Base-by-base conservation (phyloP, 768 basidiomycete species). In the Tulasnella sp. region DNA sequence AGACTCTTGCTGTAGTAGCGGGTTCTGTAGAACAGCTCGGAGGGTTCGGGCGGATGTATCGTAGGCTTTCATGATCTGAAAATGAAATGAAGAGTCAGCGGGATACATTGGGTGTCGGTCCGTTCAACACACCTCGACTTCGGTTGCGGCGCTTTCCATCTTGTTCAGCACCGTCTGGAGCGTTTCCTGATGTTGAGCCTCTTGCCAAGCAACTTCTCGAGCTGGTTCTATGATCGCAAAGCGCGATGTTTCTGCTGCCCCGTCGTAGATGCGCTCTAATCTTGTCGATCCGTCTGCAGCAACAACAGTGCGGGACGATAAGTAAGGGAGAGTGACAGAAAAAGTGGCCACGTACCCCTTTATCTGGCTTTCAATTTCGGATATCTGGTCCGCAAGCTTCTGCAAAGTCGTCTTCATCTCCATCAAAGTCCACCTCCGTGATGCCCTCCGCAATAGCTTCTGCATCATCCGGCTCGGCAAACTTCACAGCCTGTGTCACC, bases 101-200 rank as follows among this genome's bases (percentile, higher is more conserved):
- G 11, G 5, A 29, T 48, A 73, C 35, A 5, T 18, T 70, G 6
- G 5, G 16, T 16, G 29, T 48, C 35, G 2, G 9, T 20, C 37
- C 69, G 78, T n/a, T 11, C 26, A 37, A 82, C 85, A 67, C 82
- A 95, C 96, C 87, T 95, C 92, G 16, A 96, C 87, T 83, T 99
- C 93, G 3, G 91, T 92, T 39, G 93, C 93, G 26, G 96, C 93
- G 3, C 91, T 89, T 84, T 99, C 95, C 5, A 98, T 94, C 70
- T 90, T 88, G 69, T 94, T n/a, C n/a, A n/a, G n/a, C n/a, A n/a
- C n/a, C n/a, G n/a, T n/a, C n/a, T n/a, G n/a, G n/a, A n/a, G n/a
- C 51, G 90, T 93, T 78, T 90, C 88, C 6, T 95, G 85, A 0
- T 91, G 13, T 86, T 88, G 2, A 96, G 83, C 16, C 95, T 91